Evolutionary conservation across 805 yeast species (phyloP).

Genomic region (Metschnikowia colocasiae): DNA sequence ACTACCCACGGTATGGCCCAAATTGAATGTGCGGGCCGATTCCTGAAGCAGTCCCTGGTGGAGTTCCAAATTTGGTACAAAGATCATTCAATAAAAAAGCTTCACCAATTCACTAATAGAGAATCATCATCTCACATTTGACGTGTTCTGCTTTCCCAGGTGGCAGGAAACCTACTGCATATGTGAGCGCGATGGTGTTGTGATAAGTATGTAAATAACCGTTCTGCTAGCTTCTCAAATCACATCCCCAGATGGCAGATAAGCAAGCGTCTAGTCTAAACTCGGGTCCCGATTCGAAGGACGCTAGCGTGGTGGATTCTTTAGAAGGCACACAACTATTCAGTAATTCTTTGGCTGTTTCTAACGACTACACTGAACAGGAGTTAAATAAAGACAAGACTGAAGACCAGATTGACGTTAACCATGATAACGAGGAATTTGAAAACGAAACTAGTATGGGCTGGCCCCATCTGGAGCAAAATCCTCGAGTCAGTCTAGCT

Average conservation of each 20-base stretch:
- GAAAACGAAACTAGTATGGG: neutral
- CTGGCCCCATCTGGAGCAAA: neutral
- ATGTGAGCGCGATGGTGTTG: conserved; percentile 1
- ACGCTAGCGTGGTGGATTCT: neutral
- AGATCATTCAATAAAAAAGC: too few species aligned
- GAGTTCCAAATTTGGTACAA: too few species aligned
- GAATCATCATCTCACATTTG: too few species aligned
- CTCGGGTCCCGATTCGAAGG: neutral
- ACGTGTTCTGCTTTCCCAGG: neutral
- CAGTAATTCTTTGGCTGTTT: conserved; percentile 1
- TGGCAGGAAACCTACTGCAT: neutral
- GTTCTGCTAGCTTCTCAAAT: too few species aligned
- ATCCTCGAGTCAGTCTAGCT: neutral
- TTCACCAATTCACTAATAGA: too few species aligned
- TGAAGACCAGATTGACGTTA: neutral
- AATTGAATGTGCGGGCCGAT: neutral
- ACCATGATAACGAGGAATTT: neutral
- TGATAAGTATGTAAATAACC: neutral
- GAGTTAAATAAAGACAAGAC: neutral
- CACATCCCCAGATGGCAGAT: neutral
- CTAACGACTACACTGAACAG: neutral
- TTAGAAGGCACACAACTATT: neutral
- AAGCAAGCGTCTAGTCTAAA: neutral
- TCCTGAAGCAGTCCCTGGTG: neutral
- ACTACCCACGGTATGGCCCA: neutral